Evolutionary conservation across 768 basidiomycete genomes (phyloP).

Genomic region (Termitomyces titanicus): DNA sequence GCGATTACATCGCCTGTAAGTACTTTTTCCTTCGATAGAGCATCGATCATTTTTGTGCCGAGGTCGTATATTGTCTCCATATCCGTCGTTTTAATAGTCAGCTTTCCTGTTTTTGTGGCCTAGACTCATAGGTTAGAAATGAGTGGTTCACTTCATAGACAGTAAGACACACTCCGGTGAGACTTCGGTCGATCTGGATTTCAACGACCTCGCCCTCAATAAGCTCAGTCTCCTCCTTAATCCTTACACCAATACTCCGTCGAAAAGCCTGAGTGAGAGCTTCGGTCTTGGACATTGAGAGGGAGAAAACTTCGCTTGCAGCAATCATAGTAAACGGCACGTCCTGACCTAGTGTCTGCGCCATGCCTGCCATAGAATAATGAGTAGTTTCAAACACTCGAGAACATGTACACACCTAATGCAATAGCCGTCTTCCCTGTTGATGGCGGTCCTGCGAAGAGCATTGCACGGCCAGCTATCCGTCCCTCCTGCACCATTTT

Average conservation of each 20-base stretch:
- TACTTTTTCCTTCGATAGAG: constrained; percentile 95
- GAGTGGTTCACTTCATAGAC: not conserved
- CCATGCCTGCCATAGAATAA: constrained; percentile 65
- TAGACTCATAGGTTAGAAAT: constrained; percentile 25
- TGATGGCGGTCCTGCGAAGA: constrained; percentile 96
- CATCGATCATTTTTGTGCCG: constrained; percentile 99
- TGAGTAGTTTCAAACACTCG: not conserved
- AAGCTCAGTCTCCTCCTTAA: constrained; percentile 96
- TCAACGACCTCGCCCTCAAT: constrained; percentile 99
- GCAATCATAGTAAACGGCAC: constrained; percentile 99
- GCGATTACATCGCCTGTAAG: constrained; percentile 91
- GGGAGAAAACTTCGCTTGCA: constrained; percentile 95
- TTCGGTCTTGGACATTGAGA: constrained; percentile 98
- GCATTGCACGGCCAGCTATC: constrained; percentile 93
- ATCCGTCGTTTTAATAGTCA: constrained; percentile 97
- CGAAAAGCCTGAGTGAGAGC: constrained; percentile 96
- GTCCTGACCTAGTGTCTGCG: constrained; percentile 88
- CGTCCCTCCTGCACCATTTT: constrained; percentile 97
- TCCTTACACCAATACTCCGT: constrained; percentile 93
- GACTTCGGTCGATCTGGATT: constrained; percentile 95
- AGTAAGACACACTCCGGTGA: constrained; percentile 73
- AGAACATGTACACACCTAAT: constrained; percentile 55
- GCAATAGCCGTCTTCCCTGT: constrained; percentile 99
- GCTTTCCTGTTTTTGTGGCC: constrained; percentile 97
- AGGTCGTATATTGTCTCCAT: constrained; percentile 99